Percentiles rank a stretch among this genome's conserved stretches.
Conservation (phyloP, 2,329 filamentous ascomycete genomes). For the Alternaria sp. region DNA sequence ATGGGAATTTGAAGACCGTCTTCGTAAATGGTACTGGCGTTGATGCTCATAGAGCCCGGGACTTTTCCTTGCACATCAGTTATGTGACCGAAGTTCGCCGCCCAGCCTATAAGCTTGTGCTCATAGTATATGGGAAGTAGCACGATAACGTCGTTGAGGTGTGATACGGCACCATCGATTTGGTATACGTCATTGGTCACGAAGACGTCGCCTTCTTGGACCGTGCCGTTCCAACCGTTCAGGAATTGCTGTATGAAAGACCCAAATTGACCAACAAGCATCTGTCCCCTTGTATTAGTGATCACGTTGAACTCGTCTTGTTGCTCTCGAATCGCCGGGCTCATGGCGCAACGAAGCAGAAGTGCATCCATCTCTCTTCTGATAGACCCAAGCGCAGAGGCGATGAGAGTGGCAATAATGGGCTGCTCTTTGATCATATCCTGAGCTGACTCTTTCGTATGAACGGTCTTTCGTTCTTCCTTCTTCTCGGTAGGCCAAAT, state of each 20-base stretch:
- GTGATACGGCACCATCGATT: slow-evolving; percentile 59
- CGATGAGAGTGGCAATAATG: slow-evolving; percentile 56
- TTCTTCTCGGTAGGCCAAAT: slow-evolving; percentile 53
- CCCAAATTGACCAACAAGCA: slow-evolving; percentile 62
- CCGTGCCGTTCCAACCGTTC: slow-evolving; percentile 56
- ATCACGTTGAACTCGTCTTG: slow-evolving; percentile 65
- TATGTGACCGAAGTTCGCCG: slow-evolving; percentile 61
- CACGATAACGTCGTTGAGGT: slow-evolving; percentile 61
- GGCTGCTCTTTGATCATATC: slow-evolving; percentile 52
- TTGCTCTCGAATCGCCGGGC: slow-evolving; percentile 60
- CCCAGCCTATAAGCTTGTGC: slow-evolving; percentile 57
- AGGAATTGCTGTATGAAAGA: slow-evolving; percentile 60
- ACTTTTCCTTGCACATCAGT: slow-evolving; percentile 58
- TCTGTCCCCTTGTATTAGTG: slow-evolving; percentile 58
- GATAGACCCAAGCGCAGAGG: slow-evolving; percentile 57
- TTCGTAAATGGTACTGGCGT: slow-evolving; percentile 58
- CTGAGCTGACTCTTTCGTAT: slow-evolving; percentile 50
- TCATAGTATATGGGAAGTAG: slow-evolving; percentile 59
- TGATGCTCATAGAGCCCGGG: slow-evolving; percentile 61
- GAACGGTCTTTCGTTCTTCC: slow-evolving; percentile 31
- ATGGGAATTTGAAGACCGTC: slow-evolving; percentile 61
- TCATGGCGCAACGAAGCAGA: slow-evolving; percentile 62
- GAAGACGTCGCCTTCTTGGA: slow-evolving; percentile 61
- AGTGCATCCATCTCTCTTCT: slow-evolving; percentile 61
- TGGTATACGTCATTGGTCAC: slow-evolving; percentile 62